These are phyloP conservation scores for Aphanomyces invadans DNA, from an alignment of 352 stramenopile genomes.

Conservation along the genomic window DNA sequence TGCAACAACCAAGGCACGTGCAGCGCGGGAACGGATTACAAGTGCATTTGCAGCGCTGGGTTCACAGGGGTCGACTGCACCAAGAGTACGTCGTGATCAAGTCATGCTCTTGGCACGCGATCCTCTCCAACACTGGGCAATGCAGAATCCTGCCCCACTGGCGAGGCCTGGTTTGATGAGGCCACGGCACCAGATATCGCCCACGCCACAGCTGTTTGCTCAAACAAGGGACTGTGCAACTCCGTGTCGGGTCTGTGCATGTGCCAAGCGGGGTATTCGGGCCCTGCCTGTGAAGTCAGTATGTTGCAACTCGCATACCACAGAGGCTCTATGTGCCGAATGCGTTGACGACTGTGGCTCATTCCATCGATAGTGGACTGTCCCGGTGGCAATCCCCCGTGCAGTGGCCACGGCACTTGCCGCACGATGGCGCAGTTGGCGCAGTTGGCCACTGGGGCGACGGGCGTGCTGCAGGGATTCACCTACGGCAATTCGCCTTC, in stretches of 20 bases:
- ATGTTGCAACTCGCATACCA: background rate
- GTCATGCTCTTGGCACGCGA: background rate
- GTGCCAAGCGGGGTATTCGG: slow-evolving; percentile 66
- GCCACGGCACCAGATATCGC: slow-evolving; percentile 42
- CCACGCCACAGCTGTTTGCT: slow-evolving; percentile 42
- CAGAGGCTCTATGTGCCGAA: background rate
- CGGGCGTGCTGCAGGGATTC: slow-evolving; percentile 41
- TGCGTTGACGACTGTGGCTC: background rate
- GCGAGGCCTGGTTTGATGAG: slow-evolving; percentile 59
- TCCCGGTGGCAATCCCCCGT: slow-evolving; percentile 34
- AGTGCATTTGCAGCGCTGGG: slow-evolving; percentile 54
- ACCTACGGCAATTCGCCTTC: slow-evolving; percentile 53
- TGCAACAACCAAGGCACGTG: slow-evolving; percentile 51
- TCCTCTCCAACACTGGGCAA: background rate
- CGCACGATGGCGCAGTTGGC: slow-evolving; percentile 68
- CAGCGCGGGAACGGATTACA: slow-evolving; percentile 34
- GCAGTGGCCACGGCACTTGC: slow-evolving; percentile 65
- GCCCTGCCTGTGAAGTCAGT: slow-evolving; percentile 56
- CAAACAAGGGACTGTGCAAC: slow-evolving; percentile 51
- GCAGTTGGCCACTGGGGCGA: slow-evolving; percentile 27
- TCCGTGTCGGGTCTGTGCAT: slow-evolving; percentile 42
- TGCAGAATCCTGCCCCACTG: slow-evolving; percentile 31
- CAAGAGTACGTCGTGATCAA: slow-evolving; percentile 25
- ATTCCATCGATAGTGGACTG: slow-evolving; percentile 30
- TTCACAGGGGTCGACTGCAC: slow-evolving; percentile 55